These are phyloP conservation scores for Phyllosticta capitalensis DNA, from an alignment of 2,329 filamentous ascomycete genomes.

Conservation along the genomic window DNA sequence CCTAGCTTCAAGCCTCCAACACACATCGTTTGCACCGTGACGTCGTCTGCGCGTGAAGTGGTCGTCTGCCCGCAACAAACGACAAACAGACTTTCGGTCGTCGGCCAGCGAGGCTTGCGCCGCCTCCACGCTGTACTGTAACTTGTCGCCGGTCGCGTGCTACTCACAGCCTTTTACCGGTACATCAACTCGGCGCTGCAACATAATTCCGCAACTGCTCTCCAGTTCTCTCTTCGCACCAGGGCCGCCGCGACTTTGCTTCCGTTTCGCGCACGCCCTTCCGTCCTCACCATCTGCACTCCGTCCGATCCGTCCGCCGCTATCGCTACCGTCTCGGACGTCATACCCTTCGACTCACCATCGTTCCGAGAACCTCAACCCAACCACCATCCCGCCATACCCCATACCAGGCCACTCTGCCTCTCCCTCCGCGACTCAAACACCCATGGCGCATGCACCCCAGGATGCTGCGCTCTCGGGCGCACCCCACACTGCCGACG, in stretches of 20 bases:
- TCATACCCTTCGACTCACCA: constrained; percentile 10
- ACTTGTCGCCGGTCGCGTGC: not conserved
- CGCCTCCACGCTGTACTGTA: not conserved
- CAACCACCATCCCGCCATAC: constrained; percentile 3
- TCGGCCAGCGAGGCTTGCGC: not conserved
- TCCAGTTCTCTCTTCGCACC: not conserved
- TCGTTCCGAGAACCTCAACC: not conserved
- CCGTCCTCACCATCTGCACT: not conserved
- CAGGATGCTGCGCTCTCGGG: constrained; percentile 11
- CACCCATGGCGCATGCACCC: constrained; percentile 2
- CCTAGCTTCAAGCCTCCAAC: not conserved
- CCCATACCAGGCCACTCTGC: not conserved
- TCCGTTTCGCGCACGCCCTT: constrained; percentile 1
- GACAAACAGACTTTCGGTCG: not conserved
- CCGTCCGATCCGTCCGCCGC: constrained; percentile 9
- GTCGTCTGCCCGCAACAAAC: not conserved
- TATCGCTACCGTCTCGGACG: constrained; percentile 8
- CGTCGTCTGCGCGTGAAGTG: not conserved
- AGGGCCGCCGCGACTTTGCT: constrained; percentile 1
- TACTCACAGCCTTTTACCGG: not conserved
- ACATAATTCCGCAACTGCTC: not conserved
- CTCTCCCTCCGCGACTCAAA: not conserved
- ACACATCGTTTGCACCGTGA: not conserved
- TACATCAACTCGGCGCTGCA: not conserved
- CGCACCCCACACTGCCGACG: constrained; percentile 15